These are phyloP conservation scores for Myrmaecium sp. DNA, from an alignment of 2,329 filamentous ascomycete genomes.

Conservation along the genomic window DNA sequence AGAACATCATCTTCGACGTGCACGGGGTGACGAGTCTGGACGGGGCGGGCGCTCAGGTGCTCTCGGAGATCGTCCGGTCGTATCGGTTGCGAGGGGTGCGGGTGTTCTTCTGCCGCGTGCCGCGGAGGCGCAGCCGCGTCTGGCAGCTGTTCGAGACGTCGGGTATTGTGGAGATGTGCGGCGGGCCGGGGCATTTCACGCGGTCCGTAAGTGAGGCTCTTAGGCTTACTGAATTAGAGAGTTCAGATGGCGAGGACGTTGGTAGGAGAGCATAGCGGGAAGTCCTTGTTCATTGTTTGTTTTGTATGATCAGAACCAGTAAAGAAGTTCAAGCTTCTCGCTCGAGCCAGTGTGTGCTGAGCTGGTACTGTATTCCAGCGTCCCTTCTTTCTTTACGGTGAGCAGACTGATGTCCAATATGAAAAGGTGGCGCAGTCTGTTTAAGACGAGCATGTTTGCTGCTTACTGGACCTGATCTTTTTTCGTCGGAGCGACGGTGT, in stretches of 20 bases:
- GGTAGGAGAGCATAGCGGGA: too few species aligned
- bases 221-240: constrained; percentile 59
- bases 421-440: too few species aligned
- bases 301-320: too few species aligned
- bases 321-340: too few species aligned
- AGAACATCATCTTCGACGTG: constrained; percentile 90
- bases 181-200: constrained; percentile 64
- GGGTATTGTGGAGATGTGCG: constrained; percentile 72
- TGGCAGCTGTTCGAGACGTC: constrained; percentile 58
- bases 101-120: constrained; percentile 55
- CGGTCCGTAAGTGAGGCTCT: constrained; percentile 72
- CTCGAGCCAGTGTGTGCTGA: too few species aligned
- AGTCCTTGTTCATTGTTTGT: too few species aligned
- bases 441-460: too few species aligned
- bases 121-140: constrained; percentile 35
- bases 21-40: constrained; percentile 94
- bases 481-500: too few species aligned
- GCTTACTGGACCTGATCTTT: too few species aligned
- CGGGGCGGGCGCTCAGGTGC: constrained; percentile 79
- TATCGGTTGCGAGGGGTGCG: constrained; percentile 64
- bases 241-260: constrained; percentile 26
- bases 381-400: too few species aligned
- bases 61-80: constrained; percentile 69
- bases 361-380: too few species aligned
- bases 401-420: too few species aligned